These are phyloP conservation scores for Naganishia vaughanmartiniae DNA, from an alignment of 768 basidiomycete species.

Conservation along the genomic window DNA sequence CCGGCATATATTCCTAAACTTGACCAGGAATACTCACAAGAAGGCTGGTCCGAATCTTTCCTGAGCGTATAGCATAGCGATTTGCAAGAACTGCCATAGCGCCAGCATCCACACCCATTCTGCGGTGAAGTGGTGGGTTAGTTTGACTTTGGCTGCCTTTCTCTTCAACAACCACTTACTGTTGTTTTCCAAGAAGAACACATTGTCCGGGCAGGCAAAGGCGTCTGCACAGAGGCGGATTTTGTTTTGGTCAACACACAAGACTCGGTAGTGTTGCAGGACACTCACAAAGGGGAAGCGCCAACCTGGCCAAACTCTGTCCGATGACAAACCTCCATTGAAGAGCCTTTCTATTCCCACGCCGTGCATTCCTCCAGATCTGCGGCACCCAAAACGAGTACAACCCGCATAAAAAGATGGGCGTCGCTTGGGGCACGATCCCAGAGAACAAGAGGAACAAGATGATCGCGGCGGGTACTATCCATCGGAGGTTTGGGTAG, in stretches of 20 bases:
- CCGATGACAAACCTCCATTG: constrained; percentile 71
- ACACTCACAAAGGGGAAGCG: constrained; percentile 69
- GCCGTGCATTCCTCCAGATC: constrained; percentile 70
- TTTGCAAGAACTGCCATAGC: constrained; percentile 64
- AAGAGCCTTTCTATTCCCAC: constrained; percentile 69
- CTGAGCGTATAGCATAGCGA: constrained; percentile 65
- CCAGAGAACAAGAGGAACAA: constrained; percentile 69
- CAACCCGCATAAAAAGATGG: constrained; percentile 64
- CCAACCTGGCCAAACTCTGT: constrained; percentile 68
- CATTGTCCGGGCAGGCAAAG: constrained; percentile 76
- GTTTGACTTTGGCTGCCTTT: constrained; percentile 13
- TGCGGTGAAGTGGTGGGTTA: constrained; percentile 41
- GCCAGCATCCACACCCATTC: constrained; percentile 68
- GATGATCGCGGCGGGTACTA: constrained; percentile 67
- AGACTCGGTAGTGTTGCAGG: neutral
- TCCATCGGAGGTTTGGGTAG: constrained; percentile 41
- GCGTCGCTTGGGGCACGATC: constrained; percentile 57
- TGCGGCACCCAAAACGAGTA: constrained; percentile 86
- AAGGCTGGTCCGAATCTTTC: constrained; percentile 74
- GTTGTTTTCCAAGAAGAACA: constrained; percentile 73
- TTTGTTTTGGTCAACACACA: constrained; percentile 15
- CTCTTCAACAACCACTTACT: constrained; percentile 56
- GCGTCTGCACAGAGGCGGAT: constrained; percentile 60
- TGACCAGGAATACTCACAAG: constrained; percentile 56
- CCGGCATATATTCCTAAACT: too few species aligned